Percentiles rank a stretch among this genome's conserved stretches.
These are phyloP conservation scores for Carpinus fangiana DNA, from an alignment of 306 rosid genomes.

Conservation along the genomic window DNA sequence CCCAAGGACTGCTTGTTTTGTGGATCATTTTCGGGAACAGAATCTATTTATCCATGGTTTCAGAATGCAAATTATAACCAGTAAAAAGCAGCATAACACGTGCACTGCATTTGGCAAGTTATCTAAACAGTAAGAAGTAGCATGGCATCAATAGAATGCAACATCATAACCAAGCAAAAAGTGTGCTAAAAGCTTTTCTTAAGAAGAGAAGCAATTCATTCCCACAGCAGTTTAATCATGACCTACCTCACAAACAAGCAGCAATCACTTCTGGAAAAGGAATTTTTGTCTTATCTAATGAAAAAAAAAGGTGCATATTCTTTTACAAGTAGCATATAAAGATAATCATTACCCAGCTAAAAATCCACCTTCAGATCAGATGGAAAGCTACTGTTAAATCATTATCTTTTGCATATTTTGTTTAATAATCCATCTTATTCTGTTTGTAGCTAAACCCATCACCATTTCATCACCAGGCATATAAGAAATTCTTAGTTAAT, in stretches of 20 bases:
- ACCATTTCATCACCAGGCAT: too few species aligned
- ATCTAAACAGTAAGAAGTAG: background rate
- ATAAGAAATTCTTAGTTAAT: too few species aligned
- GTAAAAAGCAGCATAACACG: background rate
- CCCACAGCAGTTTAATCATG: background rate
- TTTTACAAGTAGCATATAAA: background rate
- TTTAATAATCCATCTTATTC: background rate
- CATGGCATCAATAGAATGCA: background rate
- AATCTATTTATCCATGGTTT: background rate
- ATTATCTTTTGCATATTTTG: background rate
- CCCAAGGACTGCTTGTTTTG: background rate
- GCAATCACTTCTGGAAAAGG: background rate
- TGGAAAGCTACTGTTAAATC: background rate
- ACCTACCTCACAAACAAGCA: background rate
- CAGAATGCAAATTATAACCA: background rate
- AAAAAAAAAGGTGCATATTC: background rate
- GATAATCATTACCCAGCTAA: background rate
- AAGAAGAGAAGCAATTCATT: background rate
- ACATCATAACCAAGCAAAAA: background rate
- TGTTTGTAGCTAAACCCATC: background rate
- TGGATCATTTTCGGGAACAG: background rate
- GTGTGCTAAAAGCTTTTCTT: background rate
- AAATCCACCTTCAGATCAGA: background rate
- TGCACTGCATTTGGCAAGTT: background rate
- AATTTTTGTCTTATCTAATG: too few species aligned